These are phyloP conservation scores for Solanum ossicruentum DNA, from an alignment of 257 asterid genomes.

Conservation along the genomic window DNA sequence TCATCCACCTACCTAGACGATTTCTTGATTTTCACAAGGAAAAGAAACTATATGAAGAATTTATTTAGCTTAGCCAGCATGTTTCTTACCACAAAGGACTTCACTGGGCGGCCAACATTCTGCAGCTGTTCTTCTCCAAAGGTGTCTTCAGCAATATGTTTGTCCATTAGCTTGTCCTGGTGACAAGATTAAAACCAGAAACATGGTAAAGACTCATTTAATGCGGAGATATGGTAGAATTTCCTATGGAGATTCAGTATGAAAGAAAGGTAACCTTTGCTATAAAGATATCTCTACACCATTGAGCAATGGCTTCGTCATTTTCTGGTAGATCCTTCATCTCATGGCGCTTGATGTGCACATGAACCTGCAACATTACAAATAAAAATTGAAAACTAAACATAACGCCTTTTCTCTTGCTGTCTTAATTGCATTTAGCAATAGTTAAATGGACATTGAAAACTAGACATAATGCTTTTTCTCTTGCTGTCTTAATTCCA, in stretches of 20 bases:
- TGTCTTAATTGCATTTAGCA: background rate
- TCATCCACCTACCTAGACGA: background rate
- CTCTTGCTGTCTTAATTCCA: background rate
- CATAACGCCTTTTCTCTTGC: background rate
- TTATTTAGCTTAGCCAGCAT: background rate
- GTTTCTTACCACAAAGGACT: slow-evolving; percentile 65
- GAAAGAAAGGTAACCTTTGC: slow-evolving; percentile 43
- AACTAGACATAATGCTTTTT: background rate
- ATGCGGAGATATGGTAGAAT: background rate
- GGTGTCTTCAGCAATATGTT: slow-evolving; percentile 45
- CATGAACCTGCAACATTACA: slow-evolving; percentile 52
- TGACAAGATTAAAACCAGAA: background rate
- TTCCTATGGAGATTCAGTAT: background rate
- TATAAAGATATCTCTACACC: slow-evolving; percentile 74
- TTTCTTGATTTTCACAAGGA: background rate
- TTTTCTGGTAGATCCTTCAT: slow-evolving; percentile 81
- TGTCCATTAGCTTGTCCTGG: slow-evolving; percentile 79
- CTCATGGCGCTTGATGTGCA: slow-evolving; percentile 65
- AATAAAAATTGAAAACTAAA: background rate
- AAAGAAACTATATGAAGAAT: background rate
- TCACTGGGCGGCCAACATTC: slow-evolving; percentile 56
- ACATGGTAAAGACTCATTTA: background rate
- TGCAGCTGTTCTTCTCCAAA: slow-evolving; percentile 50
- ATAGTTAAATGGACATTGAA: background rate
- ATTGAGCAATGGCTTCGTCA: slow-evolving; percentile 71